Percentiles rank a stretch among this genome's conserved stretches.
Conservation (phyloP, 768 basidiomycete genomes). For the Suillus americanus region DNA sequence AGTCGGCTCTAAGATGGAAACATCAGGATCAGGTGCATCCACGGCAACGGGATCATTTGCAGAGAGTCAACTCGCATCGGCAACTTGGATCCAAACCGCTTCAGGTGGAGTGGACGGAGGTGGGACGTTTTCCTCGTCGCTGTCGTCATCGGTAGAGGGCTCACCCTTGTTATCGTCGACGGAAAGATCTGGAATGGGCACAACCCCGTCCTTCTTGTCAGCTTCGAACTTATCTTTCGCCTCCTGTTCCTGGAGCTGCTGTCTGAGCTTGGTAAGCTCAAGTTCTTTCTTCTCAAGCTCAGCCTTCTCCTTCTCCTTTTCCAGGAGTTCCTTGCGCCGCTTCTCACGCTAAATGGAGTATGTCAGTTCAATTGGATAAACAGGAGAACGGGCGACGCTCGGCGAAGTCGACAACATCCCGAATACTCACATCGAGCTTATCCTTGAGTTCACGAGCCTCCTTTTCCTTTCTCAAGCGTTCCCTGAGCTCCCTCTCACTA, state of each 20-base stretch:
- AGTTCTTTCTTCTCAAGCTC: slow-evolving; percentile 66
- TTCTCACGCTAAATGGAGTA: slow-evolving; percentile 37
- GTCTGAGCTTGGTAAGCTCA: slow-evolving; percentile 53
- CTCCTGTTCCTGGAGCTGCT: slow-evolving; percentile 54
- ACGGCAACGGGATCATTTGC: slow-evolving; percentile 16
- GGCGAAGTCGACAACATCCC: slow-evolving; percentile 15
- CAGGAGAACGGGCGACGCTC: slow-evolving; percentile 17
- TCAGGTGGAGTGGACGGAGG: slow-evolving; percentile 31
- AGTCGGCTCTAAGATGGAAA: slow-evolving; percentile 28
- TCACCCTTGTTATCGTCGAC: slow-evolving; percentile 31
- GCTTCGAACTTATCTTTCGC: slow-evolving; percentile 44
- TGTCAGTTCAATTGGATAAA: slow-evolving; percentile 10
- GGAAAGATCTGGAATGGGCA: neutral
- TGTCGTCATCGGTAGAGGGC: slow-evolving; percentile 38
- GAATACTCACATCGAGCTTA: slow-evolving; percentile 58
- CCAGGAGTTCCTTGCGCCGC: slow-evolving; percentile 41
- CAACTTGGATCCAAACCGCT: slow-evolving; percentile 28
- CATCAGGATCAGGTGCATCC: slow-evolving; percentile 14
- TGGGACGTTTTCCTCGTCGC: slow-evolving; percentile 41
- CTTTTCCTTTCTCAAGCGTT: slow-evolving; percentile 71
- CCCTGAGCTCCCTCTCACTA: slow-evolving; percentile 72
- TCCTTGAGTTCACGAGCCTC: slow-evolving; percentile 69
- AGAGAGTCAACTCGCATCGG: slow-evolving; percentile 33
- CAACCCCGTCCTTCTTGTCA: slow-evolving; percentile 42
- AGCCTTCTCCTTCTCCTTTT: slow-evolving; percentile 58